Conservation (phyloP, 1,139 yeast genomes). For the Protomyces macrosporus region DNA sequence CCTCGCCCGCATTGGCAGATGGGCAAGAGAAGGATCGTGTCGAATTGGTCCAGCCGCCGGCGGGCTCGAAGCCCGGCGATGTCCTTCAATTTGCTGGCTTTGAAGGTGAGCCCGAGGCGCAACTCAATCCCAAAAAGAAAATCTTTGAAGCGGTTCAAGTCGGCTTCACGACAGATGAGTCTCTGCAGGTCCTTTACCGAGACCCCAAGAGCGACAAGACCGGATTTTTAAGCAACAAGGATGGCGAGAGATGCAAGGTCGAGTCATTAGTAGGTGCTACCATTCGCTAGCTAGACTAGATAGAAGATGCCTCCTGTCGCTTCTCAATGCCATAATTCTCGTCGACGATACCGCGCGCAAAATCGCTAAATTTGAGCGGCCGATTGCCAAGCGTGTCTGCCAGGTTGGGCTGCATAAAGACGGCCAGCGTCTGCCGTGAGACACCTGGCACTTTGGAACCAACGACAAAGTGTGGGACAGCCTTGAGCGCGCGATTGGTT, state of each 20-base stretch:
- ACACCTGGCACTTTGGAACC: slow-evolving; percentile 42
- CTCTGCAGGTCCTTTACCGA: slow-evolving; percentile 37
- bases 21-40: slow-evolving; percentile 50
- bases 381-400: slow-evolving; percentile 48
- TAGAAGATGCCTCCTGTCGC: no score
- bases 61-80: slow-evolving; percentile 93
- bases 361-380: slow-evolving; percentile 47
- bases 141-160: slow-evolving; percentile 96
- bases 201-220: slow-evolving; percentile 1
- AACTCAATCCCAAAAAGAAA: slow-evolving; percentile 96
- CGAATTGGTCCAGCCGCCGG: slow-evolving; percentile 93
- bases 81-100: slow-evolving; percentile 89
- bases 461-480: slow-evolving; percentile 57
- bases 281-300: neutral
- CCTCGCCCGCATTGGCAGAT: slow-evolving; percentile 12
- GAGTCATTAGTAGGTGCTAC: slow-evolving; percentile 9
- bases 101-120: slow-evolving; percentile 80
- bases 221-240: neutral
- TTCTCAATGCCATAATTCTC: slow-evolving; percentile 7
- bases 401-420: slow-evolving; percentile 59
- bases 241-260: slow-evolving; percentile 11
- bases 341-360: slow-evolving; percentile 39
- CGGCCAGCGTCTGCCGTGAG: slow-evolving; percentile 57
- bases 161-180: slow-evolving; percentile 52
- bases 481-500: slow-evolving; percentile 50